These are phyloP conservation scores for Pulveroboletus sp. DNA, from an alignment of 1,284 basidiomycete genomes.

Conservation along the genomic window DNA sequence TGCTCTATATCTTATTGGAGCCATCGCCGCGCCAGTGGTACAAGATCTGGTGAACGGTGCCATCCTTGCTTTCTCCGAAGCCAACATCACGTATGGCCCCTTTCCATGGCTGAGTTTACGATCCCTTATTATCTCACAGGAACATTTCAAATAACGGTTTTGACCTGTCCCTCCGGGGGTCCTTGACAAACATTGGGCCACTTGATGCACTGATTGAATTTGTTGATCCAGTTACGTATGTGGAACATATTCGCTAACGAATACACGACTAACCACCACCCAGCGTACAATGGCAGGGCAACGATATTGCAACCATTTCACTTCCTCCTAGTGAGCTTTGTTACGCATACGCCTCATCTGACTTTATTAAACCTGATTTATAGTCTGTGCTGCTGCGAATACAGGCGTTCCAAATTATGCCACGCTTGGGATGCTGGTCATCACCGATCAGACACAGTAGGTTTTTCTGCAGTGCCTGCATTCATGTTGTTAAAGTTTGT, in stretches of 20 bases:
- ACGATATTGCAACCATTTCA: slow-evolving; percentile 62
- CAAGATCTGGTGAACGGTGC: slow-evolving; percentile 65
- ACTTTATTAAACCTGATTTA: background rate
- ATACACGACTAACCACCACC: slow-evolving; percentile 2
- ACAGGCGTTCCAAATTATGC: slow-evolving; percentile 63
- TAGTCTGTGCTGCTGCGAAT: slow-evolving; percentile 70
- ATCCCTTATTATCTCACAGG: slow-evolving; percentile 37
- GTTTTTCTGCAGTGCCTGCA: slow-evolving; percentile 17
- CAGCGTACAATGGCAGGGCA: slow-evolving; percentile 64
- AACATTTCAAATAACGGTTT: slow-evolving; percentile 65
- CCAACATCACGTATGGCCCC: slow-evolving; percentile 53
- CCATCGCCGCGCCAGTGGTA: slow-evolving; percentile 61
- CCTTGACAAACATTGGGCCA: slow-evolving; percentile 59
- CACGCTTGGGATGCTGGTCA: slow-evolving; percentile 49
- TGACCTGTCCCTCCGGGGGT: slow-evolving; percentile 53
- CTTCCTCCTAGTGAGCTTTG: slow-evolving; percentile 49
- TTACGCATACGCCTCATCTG: background rate
- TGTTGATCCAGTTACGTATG: slow-evolving; percentile 49
- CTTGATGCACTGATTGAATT: slow-evolving; percentile 65
- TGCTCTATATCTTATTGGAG: slow-evolving; percentile 66
- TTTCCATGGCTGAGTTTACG: slow-evolving; percentile 46
- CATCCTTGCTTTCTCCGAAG: slow-evolving; percentile 51
- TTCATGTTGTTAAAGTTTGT: background rate
- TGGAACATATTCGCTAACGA: slow-evolving; percentile 11
- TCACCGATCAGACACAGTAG: slow-evolving; percentile 48